Evolutionary conservation across 257 asterid genomes (phyloP), one percentile per base, ranked within the genome.

Genomic region (Ocimum tenuiflorum): DNA sequence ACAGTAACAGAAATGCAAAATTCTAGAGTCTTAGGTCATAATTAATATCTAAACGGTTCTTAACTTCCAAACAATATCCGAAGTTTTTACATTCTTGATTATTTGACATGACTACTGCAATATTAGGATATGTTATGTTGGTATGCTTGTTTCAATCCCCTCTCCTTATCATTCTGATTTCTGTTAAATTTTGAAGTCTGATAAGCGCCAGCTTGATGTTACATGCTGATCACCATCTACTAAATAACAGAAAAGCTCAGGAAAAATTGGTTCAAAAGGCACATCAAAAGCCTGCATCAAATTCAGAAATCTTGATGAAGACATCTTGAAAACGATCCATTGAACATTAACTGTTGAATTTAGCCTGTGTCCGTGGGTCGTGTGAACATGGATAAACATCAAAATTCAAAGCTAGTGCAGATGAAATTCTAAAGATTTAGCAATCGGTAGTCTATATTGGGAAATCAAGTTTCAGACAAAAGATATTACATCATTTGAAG

Each of bases 141-240:
- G 9, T 10, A 2, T 56, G 18, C 19, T 54, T n/a, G 13, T 15
- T 43, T 41, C 39, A 60, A n/a, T 60, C 33, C 22, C 10, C 36
- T 68, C 68, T 50, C 22, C 33, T 43, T 56, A 53, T n/a, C 39
- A 39, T 39, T 70, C 68, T 49, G 48, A 48, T 57, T 39, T 65
- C 63, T 48, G 58, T 52, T 68, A 54, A 59, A 47, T 19, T 76
- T 76, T 70, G 77, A 76, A 61, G 57, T 63, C 22, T 68, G 78
- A 72, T 62, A 60, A 56, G 15, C 39, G 11, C 23, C 23, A 3
- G n/a, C 55, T 52, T 76, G 75, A 73, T 73, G 67, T 56, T 64
- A 69, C 70, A 65, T 20, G 48, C 71, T 54, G 69, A 38, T 50
- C 55, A 57, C 8, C 20, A 23, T 43, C 38, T 73, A 41, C 73